Conservation (phyloP, 2,329 filamentous ascomycete genomes). For the Ceratocystiopsis sp. region DNA sequence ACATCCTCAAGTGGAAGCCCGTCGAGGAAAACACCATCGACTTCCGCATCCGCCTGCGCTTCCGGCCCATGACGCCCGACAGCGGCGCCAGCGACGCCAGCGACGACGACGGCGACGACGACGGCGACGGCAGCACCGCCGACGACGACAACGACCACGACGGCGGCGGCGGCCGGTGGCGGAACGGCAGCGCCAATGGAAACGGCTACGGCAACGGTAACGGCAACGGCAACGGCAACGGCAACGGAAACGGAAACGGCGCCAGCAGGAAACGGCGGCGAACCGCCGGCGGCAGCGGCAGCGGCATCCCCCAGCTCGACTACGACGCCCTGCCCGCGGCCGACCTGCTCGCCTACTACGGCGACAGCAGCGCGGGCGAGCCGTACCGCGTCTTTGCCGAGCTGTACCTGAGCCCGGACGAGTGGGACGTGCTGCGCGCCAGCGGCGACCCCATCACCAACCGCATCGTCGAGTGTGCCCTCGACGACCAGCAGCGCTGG, state of each 20-base stretch:
- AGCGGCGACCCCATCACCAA: conserved; percentile 64
- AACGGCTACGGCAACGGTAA: neutral
- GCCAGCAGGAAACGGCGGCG: conserved; percentile 34
- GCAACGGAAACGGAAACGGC: conserved; percentile 13
- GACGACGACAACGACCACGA: neutral
- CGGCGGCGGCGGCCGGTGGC: neutral
- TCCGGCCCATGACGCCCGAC: conserved; percentile 48
- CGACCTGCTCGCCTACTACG: conserved; percentile 53
- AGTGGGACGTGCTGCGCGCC: conserved; percentile 72
- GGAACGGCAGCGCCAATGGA: neutral
- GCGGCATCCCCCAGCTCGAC: conserved; percentile 48
- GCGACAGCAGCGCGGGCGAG: conserved; percentile 28
- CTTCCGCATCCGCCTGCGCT: conserved; percentile 64
- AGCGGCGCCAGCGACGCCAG: conserved; percentile 50
- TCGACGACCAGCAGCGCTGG: conserved; percentile 62
- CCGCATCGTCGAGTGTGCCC: conserved; percentile 76
- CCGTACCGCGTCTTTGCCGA: conserved; percentile 47
- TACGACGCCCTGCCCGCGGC: conserved; percentile 63
- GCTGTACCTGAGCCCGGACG: conserved; percentile 52
- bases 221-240: neutral
- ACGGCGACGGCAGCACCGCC: conserved; percentile 50
- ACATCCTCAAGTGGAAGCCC: conserved; percentile 97
- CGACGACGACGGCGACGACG: conserved; percentile 42
- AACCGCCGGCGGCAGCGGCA: conserved; percentile 41
- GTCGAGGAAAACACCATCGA: conserved; percentile 91